Evolutionary conservation across 345 rosid species (phyloP).

Genomic region (Euphorbia lathyris): DNA sequence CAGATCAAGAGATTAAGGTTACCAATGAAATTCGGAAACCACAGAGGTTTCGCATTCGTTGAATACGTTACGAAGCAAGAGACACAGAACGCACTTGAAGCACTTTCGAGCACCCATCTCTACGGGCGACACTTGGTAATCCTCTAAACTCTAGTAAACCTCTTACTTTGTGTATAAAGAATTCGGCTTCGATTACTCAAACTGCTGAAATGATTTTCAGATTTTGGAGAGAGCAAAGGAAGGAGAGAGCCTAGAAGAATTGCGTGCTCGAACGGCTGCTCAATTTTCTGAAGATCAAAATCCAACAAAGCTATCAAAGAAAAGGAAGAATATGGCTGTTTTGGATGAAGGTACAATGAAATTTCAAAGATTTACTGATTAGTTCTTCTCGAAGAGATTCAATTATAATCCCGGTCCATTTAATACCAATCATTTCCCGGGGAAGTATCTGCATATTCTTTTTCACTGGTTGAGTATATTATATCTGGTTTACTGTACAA

Average conservation of each 20-base stretch:
- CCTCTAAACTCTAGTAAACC: constrained; percentile 1
- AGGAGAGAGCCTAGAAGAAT: constrained; percentile 81
- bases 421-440: no score
- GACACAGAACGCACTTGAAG: constrained; percentile 65
- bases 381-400: constrained; percentile 6
- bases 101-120: constrained; percentile 74
- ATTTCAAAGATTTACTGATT: constrained; percentile 46
- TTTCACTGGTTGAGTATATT: no score
- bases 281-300: constrained; percentile 58
- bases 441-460: no score
- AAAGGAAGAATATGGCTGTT: constrained; percentile 52
- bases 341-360: constrained; percentile 58
- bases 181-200: not conserved
- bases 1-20: constrained; percentile 82
- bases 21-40: constrained; percentile 77
- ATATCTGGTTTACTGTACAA: no score
- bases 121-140: constrained; percentile 88
- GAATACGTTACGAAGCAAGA: constrained; percentile 90
- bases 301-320: constrained; percentile 47
- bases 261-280: constrained; percentile 69
- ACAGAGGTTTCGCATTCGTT: constrained; percentile 81
- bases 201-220: constrained; percentile 28
- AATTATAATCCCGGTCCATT: no score
- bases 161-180: not conserved
- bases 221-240: constrained; percentile 86